Conservation (phyloP, 805 yeast species). For the Torulaspora quercuum region DNA sequence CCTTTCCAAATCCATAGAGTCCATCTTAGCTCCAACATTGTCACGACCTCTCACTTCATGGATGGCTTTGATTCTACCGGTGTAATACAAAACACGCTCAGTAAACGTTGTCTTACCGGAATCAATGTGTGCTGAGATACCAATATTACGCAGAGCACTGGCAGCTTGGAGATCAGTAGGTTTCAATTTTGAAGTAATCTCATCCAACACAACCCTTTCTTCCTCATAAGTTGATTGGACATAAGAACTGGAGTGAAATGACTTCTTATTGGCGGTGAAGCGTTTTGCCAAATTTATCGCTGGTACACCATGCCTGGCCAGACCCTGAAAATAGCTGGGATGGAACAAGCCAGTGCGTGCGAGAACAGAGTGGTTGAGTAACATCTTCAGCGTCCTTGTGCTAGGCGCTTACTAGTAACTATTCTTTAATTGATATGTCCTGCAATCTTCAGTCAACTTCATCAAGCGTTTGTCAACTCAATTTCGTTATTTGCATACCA, state of each 20-base stretch:
- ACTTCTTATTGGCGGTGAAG: not conserved
- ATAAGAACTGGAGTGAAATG: slow-evolving; percentile 15
- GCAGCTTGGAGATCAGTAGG: slow-evolving; percentile 52
- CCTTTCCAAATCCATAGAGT: slow-evolving; percentile 96
- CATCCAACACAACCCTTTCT: slow-evolving; percentile 66
- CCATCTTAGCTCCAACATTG: slow-evolving; percentile 99
- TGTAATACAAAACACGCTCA: slow-evolving; percentile 91
- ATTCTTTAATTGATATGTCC: no score
- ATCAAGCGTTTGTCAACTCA: no score
- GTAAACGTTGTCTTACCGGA: slow-evolving; percentile 98
- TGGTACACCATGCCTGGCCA: slow-evolving; percentile 1
- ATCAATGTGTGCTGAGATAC: slow-evolving; percentile 97
- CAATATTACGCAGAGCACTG: slow-evolving; percentile 78
- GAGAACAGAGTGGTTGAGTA: slow-evolving; percentile 1
- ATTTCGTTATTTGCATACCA: no score
- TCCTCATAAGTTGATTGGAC: slow-evolving; percentile 55
- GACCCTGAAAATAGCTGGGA: not conserved
- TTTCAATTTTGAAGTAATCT: slow-evolving; percentile 46
- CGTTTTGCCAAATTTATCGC: slow-evolving; percentile 2
- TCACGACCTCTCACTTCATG: slow-evolving; percentile 97
- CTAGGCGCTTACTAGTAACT: no score
- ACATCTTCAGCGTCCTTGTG: not conserved
- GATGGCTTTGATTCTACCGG: slow-evolving; percentile 94
- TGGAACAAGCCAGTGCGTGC: slow-evolving; percentile 1
- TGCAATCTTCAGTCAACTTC: not conserved